Conservation (phyloP, 257 asterid genomes). For the Paraleonurus japonicus region DNA sequence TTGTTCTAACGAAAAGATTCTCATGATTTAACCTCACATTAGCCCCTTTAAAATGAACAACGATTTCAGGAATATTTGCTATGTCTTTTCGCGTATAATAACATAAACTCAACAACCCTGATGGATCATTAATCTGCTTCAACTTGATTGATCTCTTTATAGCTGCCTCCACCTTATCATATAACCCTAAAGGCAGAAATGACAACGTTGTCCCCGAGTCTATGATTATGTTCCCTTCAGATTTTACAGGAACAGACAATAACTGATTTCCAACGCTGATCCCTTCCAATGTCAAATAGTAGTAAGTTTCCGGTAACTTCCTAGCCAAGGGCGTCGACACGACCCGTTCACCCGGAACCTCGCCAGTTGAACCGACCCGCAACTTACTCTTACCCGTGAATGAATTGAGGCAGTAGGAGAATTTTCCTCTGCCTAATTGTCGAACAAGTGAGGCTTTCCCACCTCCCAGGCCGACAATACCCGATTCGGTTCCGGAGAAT, state of each 20-base stretch:
- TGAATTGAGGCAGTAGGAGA: slow-evolving; percentile 41
- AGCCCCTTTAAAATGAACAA: slow-evolving; percentile 38
- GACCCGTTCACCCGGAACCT: background rate
- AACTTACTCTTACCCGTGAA: slow-evolving; percentile 17
- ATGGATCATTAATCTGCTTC: slow-evolving; percentile 17
- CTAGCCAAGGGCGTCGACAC: slow-evolving; percentile 2
- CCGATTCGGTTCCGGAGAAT: slow-evolving; percentile 19
- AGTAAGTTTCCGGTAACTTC: background rate
- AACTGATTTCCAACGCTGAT: slow-evolving; percentile 16
- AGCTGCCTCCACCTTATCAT: background rate
- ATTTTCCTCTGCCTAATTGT: slow-evolving; percentile 36
- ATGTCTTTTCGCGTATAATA: background rate
- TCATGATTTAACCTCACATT: slow-evolving; percentile 27
- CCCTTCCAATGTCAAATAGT: slow-evolving; percentile 26
- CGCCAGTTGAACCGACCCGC: background rate
- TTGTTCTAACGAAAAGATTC: slow-evolving; percentile 26
- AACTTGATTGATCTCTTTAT: background rate
- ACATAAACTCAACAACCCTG: slow-evolving; percentile 21
- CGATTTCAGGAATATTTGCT: background rate
- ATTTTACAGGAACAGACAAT: background rate
- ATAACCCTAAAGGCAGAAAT: background rate
- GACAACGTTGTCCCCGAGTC: slow-evolving; percentile 50
- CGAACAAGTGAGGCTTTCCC: slow-evolving; percentile 34
- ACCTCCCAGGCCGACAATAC: slow-evolving; percentile 44
- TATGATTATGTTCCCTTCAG: slow-evolving; percentile 40